These are phyloP conservation scores for Spergularia bocconei DNA, from an alignment of 148 eudicot species.

Conservation along the genomic window DNA sequence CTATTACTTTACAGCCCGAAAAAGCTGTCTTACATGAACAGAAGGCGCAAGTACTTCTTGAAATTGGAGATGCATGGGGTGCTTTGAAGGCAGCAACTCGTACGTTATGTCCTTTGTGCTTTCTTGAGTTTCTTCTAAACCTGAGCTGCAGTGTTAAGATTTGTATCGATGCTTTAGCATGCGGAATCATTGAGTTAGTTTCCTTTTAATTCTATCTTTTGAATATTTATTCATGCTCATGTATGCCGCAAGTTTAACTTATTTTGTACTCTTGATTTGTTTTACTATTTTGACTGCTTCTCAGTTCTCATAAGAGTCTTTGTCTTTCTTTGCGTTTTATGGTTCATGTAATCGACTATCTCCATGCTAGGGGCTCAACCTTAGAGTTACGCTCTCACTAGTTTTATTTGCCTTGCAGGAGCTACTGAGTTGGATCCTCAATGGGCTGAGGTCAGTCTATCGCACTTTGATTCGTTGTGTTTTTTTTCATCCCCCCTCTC, in stretches of 20 bases:
- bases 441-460: slow-evolving; percentile 72
- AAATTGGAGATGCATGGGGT: slow-evolving; percentile 82
- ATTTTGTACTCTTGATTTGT: background rate
- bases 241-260: background rate
- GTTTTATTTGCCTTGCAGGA: slow-evolving; percentile 45
- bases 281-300: background rate
- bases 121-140: background rate
- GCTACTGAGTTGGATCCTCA: slow-evolving; percentile 70
- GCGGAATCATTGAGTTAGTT: slow-evolving; percentile 4
- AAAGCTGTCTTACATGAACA: slow-evolving; percentile 72
- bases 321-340: too few relatives aligned
- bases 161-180: slow-evolving; percentile 7
- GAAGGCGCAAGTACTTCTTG: slow-evolving; percentile 86
- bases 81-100: slow-evolving; percentile 86
- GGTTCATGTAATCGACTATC: background rate
- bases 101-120: slow-evolving; percentile 31
- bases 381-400: background rate
- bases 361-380: background rate
- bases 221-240: background rate
- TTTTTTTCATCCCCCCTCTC: background rate
- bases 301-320: background rate
- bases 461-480: background rate
- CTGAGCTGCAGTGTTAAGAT: background rate
- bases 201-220: too few relatives aligned
- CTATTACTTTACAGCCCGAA: slow-evolving; percentile 66